Evolutionary conservation across 2,329 filamentous ascomycete genomes (phyloP).

Genomic region (Emmonsiellopsis sp.): DNA sequence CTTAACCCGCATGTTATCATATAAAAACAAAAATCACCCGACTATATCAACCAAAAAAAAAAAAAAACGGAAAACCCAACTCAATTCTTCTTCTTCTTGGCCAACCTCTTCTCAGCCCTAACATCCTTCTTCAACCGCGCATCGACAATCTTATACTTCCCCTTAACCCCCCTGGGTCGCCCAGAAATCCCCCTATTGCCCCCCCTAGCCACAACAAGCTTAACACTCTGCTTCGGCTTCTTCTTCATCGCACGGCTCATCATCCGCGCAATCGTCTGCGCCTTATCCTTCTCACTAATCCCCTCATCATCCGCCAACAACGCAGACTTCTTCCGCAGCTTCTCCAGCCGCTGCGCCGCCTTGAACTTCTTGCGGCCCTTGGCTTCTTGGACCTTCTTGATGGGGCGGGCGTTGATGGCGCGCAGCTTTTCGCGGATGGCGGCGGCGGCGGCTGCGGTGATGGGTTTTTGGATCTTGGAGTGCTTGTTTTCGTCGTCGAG

Average conservation of each 20-base stretch:
- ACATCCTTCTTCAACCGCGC: constrained; percentile 94
- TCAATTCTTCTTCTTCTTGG: constrained; percentile 58
- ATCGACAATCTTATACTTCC: constrained; percentile 96
- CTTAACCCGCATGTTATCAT: background rate
- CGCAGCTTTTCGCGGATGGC: constrained; percentile 93
- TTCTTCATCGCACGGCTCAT: constrained; percentile 76
- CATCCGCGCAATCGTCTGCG: constrained; percentile 69
- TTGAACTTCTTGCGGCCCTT: constrained; percentile 97
- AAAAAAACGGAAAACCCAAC: background rate
- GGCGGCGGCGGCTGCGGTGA: constrained; percentile 76
- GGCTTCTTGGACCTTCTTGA: constrained; percentile 98
- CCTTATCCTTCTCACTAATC: constrained; percentile 94
- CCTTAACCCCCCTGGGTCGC: constrained; percentile 84
- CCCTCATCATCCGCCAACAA: constrained; percentile 80
- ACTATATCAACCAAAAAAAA: background rate
- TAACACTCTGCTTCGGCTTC: constrained; percentile 74
- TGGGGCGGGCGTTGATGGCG: constrained; percentile 86
- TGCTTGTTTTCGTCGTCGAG: constrained; percentile 82
- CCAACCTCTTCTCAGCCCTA: constrained; percentile 69
- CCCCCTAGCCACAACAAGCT: constrained; percentile 80
- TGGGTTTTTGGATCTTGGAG: constrained; percentile 77
- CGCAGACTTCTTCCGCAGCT: constrained; percentile 94
- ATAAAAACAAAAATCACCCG: background rate
- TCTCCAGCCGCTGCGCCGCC: constrained; percentile 81
- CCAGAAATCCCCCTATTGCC: constrained; percentile 78